Evolutionary conservation across 441 rosid genomes (phyloP), one percentile per base, ranked within the genome.

Genomic region (Lepidium campestre): DNA sequence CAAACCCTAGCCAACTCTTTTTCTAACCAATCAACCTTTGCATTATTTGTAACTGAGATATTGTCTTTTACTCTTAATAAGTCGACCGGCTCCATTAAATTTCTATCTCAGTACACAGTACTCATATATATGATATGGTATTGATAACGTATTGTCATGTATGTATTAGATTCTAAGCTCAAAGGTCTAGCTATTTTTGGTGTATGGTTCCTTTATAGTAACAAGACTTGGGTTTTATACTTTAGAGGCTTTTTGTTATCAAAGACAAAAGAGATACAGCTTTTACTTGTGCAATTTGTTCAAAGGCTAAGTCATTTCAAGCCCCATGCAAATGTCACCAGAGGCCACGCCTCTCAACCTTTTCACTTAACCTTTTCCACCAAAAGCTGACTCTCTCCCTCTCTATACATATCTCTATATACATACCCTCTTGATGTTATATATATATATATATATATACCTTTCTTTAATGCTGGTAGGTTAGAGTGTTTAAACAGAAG

Each of bases 281-380:
- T 15, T 59, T 60, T 36, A 20, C 11, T 36, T 9, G 7, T 49
- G 61, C 54, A 46, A 52, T 46, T 54, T 73, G 59, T 53, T 61
- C 69, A 73, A 73, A 61, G 69, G 41, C 46, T 46, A 73, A 73
- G 73, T 73, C 73, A 73, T 73, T 67, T 61, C 73, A 60, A 31
- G 69, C 68, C 65, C 71, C 73, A 73, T 67, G 77, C 77, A 73
- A 73, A 67, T 67, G 73, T 61, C 69, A 67, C 68, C 53, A 67
- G 69, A 73, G 69, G 59, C 73, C 73, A 73, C 77, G 73, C 77
- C 77, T 73, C 54, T 46, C 37, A 23, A 58, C 71, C 76, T 72
- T 73, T 67, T 55, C 77, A 65, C 49, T 73, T 59, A 41, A 67
- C 48, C 57, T 73, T 73, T 73, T 73, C 65, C 73, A 60, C 65